Conservation (phyloP, 306 rosid genomes). For the Acacia melanoxylon region DNA sequence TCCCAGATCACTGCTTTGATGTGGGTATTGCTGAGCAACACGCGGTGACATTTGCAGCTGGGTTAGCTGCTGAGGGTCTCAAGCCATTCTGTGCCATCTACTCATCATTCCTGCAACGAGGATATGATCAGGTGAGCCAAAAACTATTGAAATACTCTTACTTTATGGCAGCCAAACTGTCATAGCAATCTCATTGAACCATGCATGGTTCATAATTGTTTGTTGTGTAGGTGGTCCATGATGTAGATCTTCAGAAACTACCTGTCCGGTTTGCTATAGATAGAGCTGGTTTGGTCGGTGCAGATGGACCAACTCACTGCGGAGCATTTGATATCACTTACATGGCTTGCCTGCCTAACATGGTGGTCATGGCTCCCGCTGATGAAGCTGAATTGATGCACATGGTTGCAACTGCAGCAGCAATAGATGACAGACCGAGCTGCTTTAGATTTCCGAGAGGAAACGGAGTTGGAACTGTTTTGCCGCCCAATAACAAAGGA, state of each 20-base stretch:
- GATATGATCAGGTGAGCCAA: constrained; percentile 66
- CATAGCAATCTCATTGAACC: background rate
- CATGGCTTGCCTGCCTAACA: constrained; percentile 40
- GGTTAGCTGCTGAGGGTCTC: constrained; percentile 77
- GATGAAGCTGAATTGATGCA: constrained; percentile 47
- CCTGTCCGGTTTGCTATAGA: constrained; percentile 38
- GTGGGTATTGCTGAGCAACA: constrained; percentile 90
- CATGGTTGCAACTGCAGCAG: constrained; percentile 56
- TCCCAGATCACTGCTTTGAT: constrained; percentile 76
- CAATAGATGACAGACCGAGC: constrained; percentile 46
- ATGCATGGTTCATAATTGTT: background rate
- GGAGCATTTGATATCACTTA: background rate
- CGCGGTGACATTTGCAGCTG: constrained; percentile 86
- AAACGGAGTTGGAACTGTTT: constrained; percentile 33
- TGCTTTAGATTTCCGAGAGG: constrained; percentile 56
- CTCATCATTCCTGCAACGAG: constrained; percentile 81
- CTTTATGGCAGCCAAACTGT: background rate
- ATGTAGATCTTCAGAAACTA: constrained; percentile 78
- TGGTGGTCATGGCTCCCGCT: constrained; percentile 55
- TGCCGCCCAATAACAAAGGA: constrained; percentile 46
- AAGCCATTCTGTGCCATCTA: constrained; percentile 86
- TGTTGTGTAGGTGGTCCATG: constrained; percentile 63
- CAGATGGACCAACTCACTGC: constrained; percentile 53
- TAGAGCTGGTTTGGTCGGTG: constrained; percentile 54
- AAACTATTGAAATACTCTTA: background rate